A percentile compares a stretch with the other conserved stretches of the same genome.
phyloP scores from a whole-genome alignment of 306 rosid species.

The Cicer arietinum region DNA sequence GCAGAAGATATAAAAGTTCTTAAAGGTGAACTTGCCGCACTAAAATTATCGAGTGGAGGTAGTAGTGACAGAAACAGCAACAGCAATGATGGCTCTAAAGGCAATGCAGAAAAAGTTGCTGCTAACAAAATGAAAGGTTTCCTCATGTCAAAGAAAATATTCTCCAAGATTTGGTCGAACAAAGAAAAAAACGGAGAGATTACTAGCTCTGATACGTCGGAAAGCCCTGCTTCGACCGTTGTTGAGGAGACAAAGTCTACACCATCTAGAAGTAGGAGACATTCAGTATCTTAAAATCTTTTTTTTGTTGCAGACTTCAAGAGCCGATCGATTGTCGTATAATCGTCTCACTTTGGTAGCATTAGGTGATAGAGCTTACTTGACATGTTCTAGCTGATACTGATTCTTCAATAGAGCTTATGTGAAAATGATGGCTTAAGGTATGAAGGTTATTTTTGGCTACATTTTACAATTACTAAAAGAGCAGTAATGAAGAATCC shows the following conservation, averaged over 20 bases:
- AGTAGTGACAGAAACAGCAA: conserved; percentile 44
- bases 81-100: conserved; percentile 48
- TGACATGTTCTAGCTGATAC: conserved; percentile 54
- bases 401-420: conserved; percentile 46
- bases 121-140: conserved; percentile 71
- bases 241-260: conserved; percentile 86
- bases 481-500: conserved; percentile 31
- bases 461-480: conserved; percentile 23
- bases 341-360: conserved; percentile 53
- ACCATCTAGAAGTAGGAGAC: conserved; percentile 86
- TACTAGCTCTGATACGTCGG: conserved; percentile 92
- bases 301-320: conserved; percentile 31
- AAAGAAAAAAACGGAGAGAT: conserved; percentile 76
- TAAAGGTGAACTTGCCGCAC: conserved; percentile 67
- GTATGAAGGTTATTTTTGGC: conserved; percentile 33
- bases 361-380: conserved; percentile 59
- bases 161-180: conserved; percentile 90
- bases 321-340: conserved; percentile 43
- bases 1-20: conserved; percentile 72
- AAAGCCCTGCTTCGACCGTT: conserved; percentile 81
- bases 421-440: conserved; percentile 37
- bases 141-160: conserved; percentile 66
- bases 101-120: conserved; percentile 53
- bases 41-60: conserved; percentile 52
- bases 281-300: conserved; percentile 67